A percentile compares a stretch with the other conserved stretches of the same genome.
phyloP scores from a whole-genome alignment of 1,284 basidiomycete species.

The Cerioporus squamosus region DNA sequence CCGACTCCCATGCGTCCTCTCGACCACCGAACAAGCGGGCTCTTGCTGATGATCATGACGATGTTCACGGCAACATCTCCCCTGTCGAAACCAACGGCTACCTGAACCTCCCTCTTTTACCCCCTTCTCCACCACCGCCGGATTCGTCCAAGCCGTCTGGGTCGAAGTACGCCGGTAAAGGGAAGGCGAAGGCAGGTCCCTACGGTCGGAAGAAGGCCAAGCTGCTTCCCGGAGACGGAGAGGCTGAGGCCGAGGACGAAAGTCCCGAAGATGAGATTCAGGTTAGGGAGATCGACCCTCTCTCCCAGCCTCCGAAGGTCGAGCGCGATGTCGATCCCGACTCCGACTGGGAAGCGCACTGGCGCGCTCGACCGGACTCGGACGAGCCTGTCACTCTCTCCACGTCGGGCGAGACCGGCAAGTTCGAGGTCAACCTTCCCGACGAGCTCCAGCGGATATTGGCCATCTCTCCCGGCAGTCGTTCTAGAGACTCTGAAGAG shows the following conservation, averaged over 20 bases:
- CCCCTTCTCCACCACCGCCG: slow-evolving; percentile 67
- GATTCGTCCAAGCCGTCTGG: slow-evolving; percentile 30
- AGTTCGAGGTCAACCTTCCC: slow-evolving; percentile 63
- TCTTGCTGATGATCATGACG: slow-evolving; percentile 20
- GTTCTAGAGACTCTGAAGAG: slow-evolving; percentile 48
- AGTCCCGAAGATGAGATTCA: slow-evolving; percentile 34
- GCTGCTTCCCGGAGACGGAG: slow-evolving; percentile 25
- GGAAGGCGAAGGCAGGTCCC: slow-evolving; percentile 37
- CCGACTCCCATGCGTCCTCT: neutral
- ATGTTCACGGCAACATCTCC: slow-evolving; percentile 14
- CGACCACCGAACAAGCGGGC: slow-evolving; percentile 30
- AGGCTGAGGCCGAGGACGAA: slow-evolving; percentile 33
- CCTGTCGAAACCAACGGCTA: slow-evolving; percentile 9
- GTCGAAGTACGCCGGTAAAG: slow-evolving; percentile 40
- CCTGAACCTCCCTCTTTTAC: slow-evolving; percentile 37
- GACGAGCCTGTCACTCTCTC: slow-evolving; percentile 1
- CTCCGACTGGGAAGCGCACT: slow-evolving; percentile 33
- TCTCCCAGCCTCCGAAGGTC: slow-evolving; percentile 19
- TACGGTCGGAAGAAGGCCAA: slow-evolving; percentile 47
- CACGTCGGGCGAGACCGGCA: slow-evolving; percentile 29
- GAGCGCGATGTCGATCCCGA: slow-evolving; percentile 22
- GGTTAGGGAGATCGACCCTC: slow-evolving; percentile 38
- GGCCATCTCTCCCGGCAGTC: slow-evolving; percentile 51
- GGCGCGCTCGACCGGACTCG: slow-evolving; percentile 15
- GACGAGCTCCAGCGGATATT: slow-evolving; percentile 67